Conservation (phyloP, 129 eudicot species). For the Tagetes patula region DNA sequence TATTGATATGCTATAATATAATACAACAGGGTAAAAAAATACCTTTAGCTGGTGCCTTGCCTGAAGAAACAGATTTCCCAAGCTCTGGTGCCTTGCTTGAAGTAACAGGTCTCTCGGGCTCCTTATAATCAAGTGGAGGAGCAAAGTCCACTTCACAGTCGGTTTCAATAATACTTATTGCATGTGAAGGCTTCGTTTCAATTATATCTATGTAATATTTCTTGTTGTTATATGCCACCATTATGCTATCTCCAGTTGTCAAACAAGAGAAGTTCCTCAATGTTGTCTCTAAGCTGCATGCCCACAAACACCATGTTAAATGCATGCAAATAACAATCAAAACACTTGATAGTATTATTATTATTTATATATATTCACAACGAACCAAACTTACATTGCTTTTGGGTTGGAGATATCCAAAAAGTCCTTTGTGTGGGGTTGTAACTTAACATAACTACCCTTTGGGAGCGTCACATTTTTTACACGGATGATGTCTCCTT, state of each 20-base stretch:
- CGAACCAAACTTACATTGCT: slow-evolving; percentile 42
- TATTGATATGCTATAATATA: background rate
- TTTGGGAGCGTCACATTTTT: slow-evolving; percentile 87
- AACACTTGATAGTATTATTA: background rate
- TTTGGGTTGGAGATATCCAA: slow-evolving; percentile 93
- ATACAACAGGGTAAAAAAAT: background rate
- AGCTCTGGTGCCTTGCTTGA: too few relatives aligned
- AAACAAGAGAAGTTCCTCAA: slow-evolving; percentile 96
- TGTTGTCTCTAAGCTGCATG: slow-evolving; percentile 92
- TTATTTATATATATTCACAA: background rate
- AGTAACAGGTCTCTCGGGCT: slow-evolving; percentile 65
- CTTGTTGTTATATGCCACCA: slow-evolving; percentile 92
- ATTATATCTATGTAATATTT: slow-evolving; percentile 89
- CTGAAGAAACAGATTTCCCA: too few relatives aligned
- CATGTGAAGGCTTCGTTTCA: slow-evolving; percentile 85
- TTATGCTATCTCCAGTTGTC: slow-evolving; percentile 89
- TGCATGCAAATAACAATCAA: background rate
- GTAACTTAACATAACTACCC: slow-evolving; percentile 90
- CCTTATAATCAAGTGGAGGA: slow-evolving; percentile 92
- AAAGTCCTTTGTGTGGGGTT: slow-evolving; percentile 89
- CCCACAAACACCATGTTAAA: background rate
- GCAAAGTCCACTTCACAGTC: slow-evolving; percentile 99
- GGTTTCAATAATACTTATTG: slow-evolving; percentile 84
- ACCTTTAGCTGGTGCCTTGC: slow-evolving; percentile 71
- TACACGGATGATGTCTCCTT: slow-evolving; percentile 76